Evolutionary conservation across 192 early-diverging fungal species (phyloP), one percentile per base, ranked within the genome.

Genomic region (Chytriomyces confervae): DNA sequence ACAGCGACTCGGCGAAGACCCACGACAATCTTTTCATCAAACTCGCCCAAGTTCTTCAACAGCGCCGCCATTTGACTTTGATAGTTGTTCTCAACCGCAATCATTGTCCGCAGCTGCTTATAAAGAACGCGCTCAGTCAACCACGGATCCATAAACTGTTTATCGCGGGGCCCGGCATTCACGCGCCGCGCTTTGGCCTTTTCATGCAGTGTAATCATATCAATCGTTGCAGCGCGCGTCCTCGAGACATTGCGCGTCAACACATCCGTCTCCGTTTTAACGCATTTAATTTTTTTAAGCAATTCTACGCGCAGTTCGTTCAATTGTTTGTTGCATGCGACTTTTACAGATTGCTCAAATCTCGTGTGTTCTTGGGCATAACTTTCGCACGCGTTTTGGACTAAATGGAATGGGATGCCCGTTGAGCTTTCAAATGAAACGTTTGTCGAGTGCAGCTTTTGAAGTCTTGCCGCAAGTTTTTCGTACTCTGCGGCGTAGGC

Each of bases 61-160:
- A 84, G 2, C 47, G 53, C n/a, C 13, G 43, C 53, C 76, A 84
- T 79, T 44, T 67, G 9, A 6, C 62, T 43, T 75, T 83, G 80
- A 66, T 36, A 84, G 13, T 76, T 13, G 72, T 84, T 84, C 65
- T 84, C 82, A 20, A 46, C 27, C 11, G 78, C 66, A 49, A 84
- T 36, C 82, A 84, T 84, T 24, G 9, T n/a, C 23, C 63, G 20
- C 20, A 84, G 45, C 18, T 83, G 80, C 46, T 76, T 71, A 53
- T 83, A 44, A 4, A 84, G 69, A 10, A 83, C 70, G 4, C 82
- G 70, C 45, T 84, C 82, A 7, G 62, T 78, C n/a, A 84, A 36
- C 82, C 82, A 84, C 43, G 82, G 82, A 66, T 84, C 82, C 20
- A 78, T 62, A 50, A 75, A 75, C 2, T 23, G 20, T 20, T 71